These are phyloP conservation scores for Apiotrichum brassicae DNA, from an alignment of 1,284 basidiomycete genomes.

Conservation along the genomic window DNA sequence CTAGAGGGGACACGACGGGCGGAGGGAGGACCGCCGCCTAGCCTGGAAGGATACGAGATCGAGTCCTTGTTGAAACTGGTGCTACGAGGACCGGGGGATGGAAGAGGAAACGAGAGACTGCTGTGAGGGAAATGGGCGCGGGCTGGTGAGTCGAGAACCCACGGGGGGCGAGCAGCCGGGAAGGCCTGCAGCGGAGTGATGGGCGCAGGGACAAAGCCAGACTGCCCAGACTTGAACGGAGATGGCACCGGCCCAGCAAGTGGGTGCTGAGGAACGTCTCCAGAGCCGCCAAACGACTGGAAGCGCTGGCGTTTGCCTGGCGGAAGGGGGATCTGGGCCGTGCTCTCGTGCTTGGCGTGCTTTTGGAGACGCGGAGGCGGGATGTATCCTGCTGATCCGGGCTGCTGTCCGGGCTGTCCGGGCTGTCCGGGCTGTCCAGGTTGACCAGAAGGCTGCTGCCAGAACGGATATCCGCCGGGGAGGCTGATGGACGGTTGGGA, in stretches of 20 bases:
- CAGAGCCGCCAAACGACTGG: background rate
- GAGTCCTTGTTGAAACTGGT: background rate
- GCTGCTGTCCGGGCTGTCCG: background rate
- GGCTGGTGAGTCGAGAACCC: slow-evolving; percentile 13
- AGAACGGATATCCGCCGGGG: slow-evolving; percentile 11
- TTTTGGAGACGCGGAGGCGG: background rate
- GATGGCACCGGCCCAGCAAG: background rate
- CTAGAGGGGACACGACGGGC: background rate
- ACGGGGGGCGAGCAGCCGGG: slow-evolving; percentile 1
- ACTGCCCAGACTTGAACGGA: background rate
- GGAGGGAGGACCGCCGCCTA: background rate
- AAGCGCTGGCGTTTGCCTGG: slow-evolving; percentile 5
- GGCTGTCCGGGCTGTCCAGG: background rate
- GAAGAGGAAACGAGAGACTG: slow-evolving; percentile 10
- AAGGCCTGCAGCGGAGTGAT: background rate
- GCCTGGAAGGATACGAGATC: background rate
- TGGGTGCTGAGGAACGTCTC: background rate
- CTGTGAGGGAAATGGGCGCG: slow-evolving; percentile 15
- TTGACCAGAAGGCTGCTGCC: background rate
- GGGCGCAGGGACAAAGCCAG: background rate
- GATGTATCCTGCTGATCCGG: background rate
- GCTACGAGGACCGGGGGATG: slow-evolving; percentile 1
- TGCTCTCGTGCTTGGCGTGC: slow-evolving; percentile 1
- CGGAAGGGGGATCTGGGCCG: background rate
- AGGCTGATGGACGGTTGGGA: slow-evolving; percentile 1